Base-by-base conservation (phyloP, 805 yeast genomes). In the Cyberlindnera japonica region DNA sequence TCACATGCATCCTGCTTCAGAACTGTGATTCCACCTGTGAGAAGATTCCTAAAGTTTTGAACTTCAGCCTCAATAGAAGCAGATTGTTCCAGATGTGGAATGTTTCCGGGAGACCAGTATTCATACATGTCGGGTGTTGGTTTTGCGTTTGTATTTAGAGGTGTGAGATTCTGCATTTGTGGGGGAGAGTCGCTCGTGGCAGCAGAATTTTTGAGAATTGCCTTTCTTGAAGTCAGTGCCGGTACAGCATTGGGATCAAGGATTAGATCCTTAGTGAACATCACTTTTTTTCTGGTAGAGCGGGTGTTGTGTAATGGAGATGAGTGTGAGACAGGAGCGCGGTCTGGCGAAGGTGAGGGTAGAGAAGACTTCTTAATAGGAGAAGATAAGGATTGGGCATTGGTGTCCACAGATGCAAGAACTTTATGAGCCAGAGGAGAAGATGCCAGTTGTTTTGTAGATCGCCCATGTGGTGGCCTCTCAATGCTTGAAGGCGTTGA, bases 71-170 rank as follows among this genome's bases (percentile, higher is more conserved):
- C 38, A 1, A 20, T 7, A 4, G 37, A 20, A 4, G 19, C 24
- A n/a, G 13, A 29, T 6, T 37, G 38, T 12, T 20, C 26, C 20
- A 49, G 14, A n/a, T 41, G 35, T 5, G 54, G 55, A 18, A 57
- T 55, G 18, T 51, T 49, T 9, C 61, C 61, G 3, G 52, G 51
- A 11, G 49, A 26, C 61, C 61, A 57, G 29, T 48, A 57, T 6
- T 51, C 37, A 11, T 12, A 17, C 16, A 15, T 28, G n/a, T 10
- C 17, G 3, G 39, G 39, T 5, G 30, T 14, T 15, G 29, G 28
- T 15, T 13, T 14, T 6, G 5, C 16, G 10, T 6, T 18, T 14
- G 18, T 17, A 19, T 21, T 32, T 13, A 20, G 15, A 9, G 37
- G 6, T 20, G 33, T 22, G 18, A 45, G 30, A 13, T 38, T 39